These are phyloP conservation scores for Amauroascus verrucosus DNA, from an alignment of 2,329 filamentous ascomycete genomes.

Conservation along the genomic window DNA sequence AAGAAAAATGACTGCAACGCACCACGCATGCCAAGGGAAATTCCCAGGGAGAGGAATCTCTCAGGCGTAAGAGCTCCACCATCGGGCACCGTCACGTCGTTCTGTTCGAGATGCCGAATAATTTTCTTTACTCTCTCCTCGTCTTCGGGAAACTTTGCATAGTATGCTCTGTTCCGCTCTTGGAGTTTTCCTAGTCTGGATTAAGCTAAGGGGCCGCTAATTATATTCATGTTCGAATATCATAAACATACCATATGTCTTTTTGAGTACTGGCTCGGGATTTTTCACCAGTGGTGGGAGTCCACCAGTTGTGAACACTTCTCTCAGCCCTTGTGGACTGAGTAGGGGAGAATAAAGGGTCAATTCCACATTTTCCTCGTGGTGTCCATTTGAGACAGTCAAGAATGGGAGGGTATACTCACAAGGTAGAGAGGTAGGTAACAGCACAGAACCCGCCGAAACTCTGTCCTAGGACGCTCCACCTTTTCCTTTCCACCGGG, in stretches of 20 bases:
- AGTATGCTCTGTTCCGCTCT: slow-evolving; percentile 68
- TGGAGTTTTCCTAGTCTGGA: slow-evolving; percentile 46
- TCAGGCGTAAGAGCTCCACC: slow-evolving; percentile 63
- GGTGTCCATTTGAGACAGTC: not conserved
- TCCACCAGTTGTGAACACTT: slow-evolving; percentile 77
- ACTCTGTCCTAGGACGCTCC: slow-evolving; percentile 81
- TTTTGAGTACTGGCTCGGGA: slow-evolving; percentile 64
- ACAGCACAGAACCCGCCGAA: slow-evolving; percentile 82
- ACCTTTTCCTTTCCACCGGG: slow-evolving; percentile 60
- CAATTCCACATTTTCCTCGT: not conserved
- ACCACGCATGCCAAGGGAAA: slow-evolving; percentile 67
- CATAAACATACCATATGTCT: slow-evolving; percentile 46
- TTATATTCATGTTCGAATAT: not conserved
- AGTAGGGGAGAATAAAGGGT: not conserved
- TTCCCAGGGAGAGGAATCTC: slow-evolving; percentile 66
- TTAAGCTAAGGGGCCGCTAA: not conserved
- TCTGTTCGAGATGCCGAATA: slow-evolving; percentile 52
- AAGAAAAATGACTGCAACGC: slow-evolving; percentile 15
- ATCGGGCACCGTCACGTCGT: slow-evolving; percentile 56
- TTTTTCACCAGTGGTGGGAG: slow-evolving; percentile 63
- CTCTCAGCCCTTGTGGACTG: slow-evolving; percentile 62
- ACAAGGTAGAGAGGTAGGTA: slow-evolving; percentile 71
- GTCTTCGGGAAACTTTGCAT: slow-evolving; percentile 77
- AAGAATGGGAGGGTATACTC: slow-evolving; percentile 19
- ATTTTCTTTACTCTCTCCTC: slow-evolving; percentile 56